Evolutionary conservation across 768 basidiomycete species (phyloP).

Genomic region (Phallus indusiatus): DNA sequence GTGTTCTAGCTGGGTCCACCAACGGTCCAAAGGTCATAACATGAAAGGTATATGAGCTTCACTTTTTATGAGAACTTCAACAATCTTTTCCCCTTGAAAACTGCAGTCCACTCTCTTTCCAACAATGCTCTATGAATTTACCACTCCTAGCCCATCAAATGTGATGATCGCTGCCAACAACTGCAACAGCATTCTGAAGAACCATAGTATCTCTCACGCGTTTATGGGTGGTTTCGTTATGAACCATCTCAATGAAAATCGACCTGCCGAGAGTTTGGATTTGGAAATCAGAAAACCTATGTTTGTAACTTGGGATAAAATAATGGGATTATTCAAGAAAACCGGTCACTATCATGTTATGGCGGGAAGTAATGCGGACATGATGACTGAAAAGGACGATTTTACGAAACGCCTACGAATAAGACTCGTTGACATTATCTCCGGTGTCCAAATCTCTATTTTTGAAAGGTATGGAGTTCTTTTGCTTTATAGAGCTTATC

Average conservation of each 20-base stretch:
- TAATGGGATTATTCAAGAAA: background rate
- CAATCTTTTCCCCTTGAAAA: background rate
- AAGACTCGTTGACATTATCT: background rate
- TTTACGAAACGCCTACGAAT: background rate
- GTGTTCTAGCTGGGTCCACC: too few species aligned
- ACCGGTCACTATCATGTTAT: background rate
- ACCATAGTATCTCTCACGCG: background rate
- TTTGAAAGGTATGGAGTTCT: background rate
- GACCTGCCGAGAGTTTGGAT: background rate
- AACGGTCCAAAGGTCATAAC: too few species aligned
- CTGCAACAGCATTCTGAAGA: background rate
- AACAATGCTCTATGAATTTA: background rate
- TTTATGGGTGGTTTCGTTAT: background rate
- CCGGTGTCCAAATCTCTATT: background rate
- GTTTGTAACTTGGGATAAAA: background rate
- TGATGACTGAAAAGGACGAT: background rate
- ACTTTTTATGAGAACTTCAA: background rate
- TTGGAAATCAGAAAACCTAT: background rate
- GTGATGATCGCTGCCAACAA: background rate
- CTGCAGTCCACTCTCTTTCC: background rate
- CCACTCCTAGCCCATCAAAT: background rate
- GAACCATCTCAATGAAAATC: background rate
- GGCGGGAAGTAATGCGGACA: background rate
- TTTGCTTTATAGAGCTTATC: background rate
- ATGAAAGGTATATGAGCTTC: too few species aligned